Evolutionary conservation across 768 basidiomycete species (phyloP), one percentile per base, ranked within the genome.

Genomic region (Boletales sp.): DNA sequence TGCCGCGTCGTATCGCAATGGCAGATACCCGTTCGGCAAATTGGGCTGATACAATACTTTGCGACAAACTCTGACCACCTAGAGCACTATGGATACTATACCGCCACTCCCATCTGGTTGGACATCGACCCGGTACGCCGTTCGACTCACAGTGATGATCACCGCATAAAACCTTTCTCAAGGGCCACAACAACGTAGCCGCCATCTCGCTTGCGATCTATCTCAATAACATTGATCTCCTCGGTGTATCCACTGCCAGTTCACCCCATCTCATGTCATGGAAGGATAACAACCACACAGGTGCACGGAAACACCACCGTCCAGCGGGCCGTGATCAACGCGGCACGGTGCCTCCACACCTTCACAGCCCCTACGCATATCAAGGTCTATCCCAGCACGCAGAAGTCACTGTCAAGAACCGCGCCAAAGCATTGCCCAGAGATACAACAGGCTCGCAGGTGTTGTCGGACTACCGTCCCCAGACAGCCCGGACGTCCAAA

Each of bases 151-250:
- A 34, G 21, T n/a, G 25, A 9, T 30, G 37, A 36, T 18, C 11
- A 32, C 50, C 9, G 57, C 34, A 50, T 18, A n/a, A n/a, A n/a
- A n/a, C n/a, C n/a, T 38, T 6, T 38, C 13, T 46, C 41, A 46
- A 90, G 88, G 91, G 92, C 13, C 92, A 94, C 59, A 93, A 95
- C 59, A 93, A 94, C 70, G 93, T 88, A 5, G 83, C 82, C 13
- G 90, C 90, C 3, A 83, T 94, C 44, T 71, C 94, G 62, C 70
- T 94, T 8, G 90, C 89, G 5, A 62, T 86, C 5, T 80, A 90
- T 56, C 75, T 76, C 12, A 74, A 78, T 2, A 76, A 83, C 51
- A 77, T 93, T 49, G 67, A 77, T 34, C 79, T 95, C 17, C 68
- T 92, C 7, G 93, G 92, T 1, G 71, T 94, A n/a, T 93, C 91